Conservation (phyloP, 2,329 filamentous ascomycete species). For the Aspergillus sp. region DNA sequence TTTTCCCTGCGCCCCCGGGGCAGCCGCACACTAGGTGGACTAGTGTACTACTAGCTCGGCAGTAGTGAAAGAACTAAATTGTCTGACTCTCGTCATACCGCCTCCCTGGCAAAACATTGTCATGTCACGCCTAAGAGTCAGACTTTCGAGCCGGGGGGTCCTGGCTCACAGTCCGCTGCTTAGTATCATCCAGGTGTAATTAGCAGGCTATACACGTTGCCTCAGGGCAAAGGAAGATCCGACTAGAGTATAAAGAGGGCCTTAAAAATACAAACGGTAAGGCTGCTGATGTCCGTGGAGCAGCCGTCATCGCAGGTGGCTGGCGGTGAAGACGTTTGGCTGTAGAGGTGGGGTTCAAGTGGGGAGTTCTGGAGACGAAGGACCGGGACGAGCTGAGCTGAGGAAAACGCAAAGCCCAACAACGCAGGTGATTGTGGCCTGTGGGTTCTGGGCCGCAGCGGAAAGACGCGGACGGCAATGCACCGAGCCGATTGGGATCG, state of each 20-base stretch:
- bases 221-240: neutral
- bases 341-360: slow-evolving; percentile 10
- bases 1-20: slow-evolving; percentile 14
- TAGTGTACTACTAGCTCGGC: slow-evolving; percentile 6
- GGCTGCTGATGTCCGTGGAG: slow-evolving; percentile 7
- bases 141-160: neutral
- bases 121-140: slow-evolving; percentile 3
- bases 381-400: slow-evolving; percentile 10
- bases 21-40: slow-evolving; percentile 14
- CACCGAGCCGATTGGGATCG: slow-evolving; percentile 32
- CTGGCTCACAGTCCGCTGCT: neutral
- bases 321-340: slow-evolving; percentile 17
- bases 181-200: neutral
- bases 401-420: slow-evolving; percentile 4
- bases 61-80: slow-evolving; percentile 7
- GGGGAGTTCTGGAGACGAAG: slow-evolving; percentile 15
- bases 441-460: slow-evolving; percentile 24
- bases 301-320: slow-evolving; percentile 9
- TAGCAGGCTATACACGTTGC: neutral
- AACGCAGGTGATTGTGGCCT: slow-evolving; percentile 26
- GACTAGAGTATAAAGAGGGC: neutral
- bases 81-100: slow-evolving; percentile 9
- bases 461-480: slow-evolving; percentile 37
- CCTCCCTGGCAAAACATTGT: slow-evolving; percentile 1
- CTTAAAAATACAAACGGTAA: neutral